Evolutionary conservation across 352 stramenopile species (phyloP), one percentile per base, ranked within the genome.

Genomic region (Phytopythium kandeliae): DNA sequence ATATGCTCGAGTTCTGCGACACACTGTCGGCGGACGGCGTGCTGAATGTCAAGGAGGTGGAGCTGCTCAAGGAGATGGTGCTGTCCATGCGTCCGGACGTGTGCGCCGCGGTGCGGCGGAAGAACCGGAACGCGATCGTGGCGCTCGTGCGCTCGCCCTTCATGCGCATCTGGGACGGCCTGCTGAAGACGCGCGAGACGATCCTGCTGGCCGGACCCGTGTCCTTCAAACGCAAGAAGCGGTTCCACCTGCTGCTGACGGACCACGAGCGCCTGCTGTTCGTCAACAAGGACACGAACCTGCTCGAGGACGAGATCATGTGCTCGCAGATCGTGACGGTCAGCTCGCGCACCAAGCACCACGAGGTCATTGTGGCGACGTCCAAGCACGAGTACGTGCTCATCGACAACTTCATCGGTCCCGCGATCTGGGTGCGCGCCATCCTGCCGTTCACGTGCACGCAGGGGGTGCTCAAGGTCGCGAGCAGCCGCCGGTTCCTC

Each of bases 221-320:
- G 51, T 85, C 82, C 21, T 62, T 86, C 30, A 89, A 89, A 65
- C 79, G 79, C 61, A 93, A 93, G 65, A 90, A 91, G 53, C 75
- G 78, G 21, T 93, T 85, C 58, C 82, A 93, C 54, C 48, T 93
- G 54, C 59, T 93, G 47, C 71, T 93, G 36, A 93, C 82, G 34
- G 78, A 91, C 55, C 79, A 93, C 63, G 82, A 93, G 60, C 82
- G 82, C 12, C 63, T 93, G 48, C 64, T 93, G 28, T 89, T 93
- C 65, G 74, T 93, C 55, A 93, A 93, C 74, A 88, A 88, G 63
- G 80, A 89, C 48, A 89, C 79, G 62, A 93, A 93, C 65, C 75
- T 89, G 74, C 75, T 93, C 63, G 82, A 93, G 51, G 82, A 93
- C 60, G 82, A 93, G 63, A 82, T 93, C 65, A 89, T 93, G 74